phyloP scores from a whole-genome alignment of 768 basidiomycete genomes.

The Phlegmacium glaucopus region DNA sequence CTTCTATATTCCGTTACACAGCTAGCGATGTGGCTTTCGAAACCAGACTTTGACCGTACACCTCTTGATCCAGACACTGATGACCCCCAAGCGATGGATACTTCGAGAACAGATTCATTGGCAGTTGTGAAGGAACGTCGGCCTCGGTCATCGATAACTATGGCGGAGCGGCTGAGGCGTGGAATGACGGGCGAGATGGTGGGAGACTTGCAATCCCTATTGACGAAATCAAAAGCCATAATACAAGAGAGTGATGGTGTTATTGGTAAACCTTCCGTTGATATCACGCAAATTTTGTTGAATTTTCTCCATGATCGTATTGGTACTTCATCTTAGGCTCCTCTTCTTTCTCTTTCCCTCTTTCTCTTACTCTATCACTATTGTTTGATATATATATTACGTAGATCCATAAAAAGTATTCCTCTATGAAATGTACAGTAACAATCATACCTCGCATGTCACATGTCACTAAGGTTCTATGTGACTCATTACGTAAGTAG shows the following conservation, averaged over 20 bases:
- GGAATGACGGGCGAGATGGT: conserved; percentile 83
- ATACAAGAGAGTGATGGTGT: conserved; percentile 55
- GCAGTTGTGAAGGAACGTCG: conserved; percentile 27
- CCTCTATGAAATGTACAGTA: too few relatives aligned
- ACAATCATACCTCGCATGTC: too few relatives aligned
- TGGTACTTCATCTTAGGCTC: conserved; percentile 34
- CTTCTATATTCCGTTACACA: conserved; percentile 74
- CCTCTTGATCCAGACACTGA: conserved; percentile 42
- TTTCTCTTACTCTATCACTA: too few relatives aligned
- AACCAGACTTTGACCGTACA: conserved; percentile 58
- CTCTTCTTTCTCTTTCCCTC: background rate
- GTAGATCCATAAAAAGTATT: too few relatives aligned
- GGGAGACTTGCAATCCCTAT: conserved; percentile 60
- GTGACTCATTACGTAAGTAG: too few relatives aligned
- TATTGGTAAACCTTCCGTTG: conserved; percentile 42
- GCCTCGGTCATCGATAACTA: conserved; percentile 42
- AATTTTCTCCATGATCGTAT: conserved; percentile 67
- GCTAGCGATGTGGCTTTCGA: conserved; percentile 74
- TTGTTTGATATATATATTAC: too few relatives aligned
- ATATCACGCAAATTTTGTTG: conserved; percentile 58
- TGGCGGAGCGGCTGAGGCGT: conserved; percentile 65
- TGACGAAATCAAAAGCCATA: conserved; percentile 63
- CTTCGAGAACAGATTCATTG: conserved; percentile 5
- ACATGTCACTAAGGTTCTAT: too few relatives aligned
- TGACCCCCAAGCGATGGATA: conserved; percentile 37